phyloP scores from a whole-genome alignment of 495 filamentous ascomycete genomes.

The Aspergillus conjunctus region DNA sequence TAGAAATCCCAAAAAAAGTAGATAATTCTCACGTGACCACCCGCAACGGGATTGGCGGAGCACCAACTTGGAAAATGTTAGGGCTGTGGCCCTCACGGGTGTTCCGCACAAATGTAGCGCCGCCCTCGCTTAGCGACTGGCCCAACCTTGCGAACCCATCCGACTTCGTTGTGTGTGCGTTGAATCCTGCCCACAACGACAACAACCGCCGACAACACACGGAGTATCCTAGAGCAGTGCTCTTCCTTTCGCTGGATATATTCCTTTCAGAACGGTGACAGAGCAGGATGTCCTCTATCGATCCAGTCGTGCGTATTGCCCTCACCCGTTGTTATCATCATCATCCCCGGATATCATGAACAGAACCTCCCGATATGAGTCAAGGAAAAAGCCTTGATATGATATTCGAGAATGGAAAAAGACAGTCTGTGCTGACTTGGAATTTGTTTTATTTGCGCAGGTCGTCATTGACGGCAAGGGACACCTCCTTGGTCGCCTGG shows the following conservation, averaged over 20 bases:
- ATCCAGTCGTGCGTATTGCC: constrained; percentile 82
- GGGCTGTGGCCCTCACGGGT: constrained; percentile 45
- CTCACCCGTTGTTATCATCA: constrained; percentile 12
- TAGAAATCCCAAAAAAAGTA: neutral
- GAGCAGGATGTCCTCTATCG: constrained; percentile 96
- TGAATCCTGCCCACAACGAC: constrained; percentile 49
- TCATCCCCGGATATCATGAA: constrained; percentile 19
- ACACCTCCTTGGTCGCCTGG: constrained; percentile 98
- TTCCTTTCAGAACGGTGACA: constrained; percentile 46
- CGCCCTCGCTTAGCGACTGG: constrained; percentile 43
- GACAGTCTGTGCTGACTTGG: constrained; percentile 31
- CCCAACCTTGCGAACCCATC: constrained; percentile 41
- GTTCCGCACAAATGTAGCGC: constrained; percentile 43
- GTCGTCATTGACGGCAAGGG: constrained; percentile 99
- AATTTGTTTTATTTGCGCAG: constrained; percentile 48
- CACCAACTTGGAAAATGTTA: constrained; percentile 26
- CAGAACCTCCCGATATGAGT: neutral
- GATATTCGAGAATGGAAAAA: constrained; percentile 4
- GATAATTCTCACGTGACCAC: constrained; percentile 29
- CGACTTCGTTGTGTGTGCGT: constrained; percentile 53
- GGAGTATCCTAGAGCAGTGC: constrained; percentile 44
- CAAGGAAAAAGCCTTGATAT: neutral
- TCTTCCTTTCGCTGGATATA: constrained; percentile 43
- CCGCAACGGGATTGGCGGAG: constrained; percentile 25
- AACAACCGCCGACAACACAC: constrained; percentile 55